Evolutionary conservation across 2,329 filamentous ascomycete genomes (phyloP), one percentile per base, ranked within the genome.

Genomic region (Paecilomyces sp.): DNA sequence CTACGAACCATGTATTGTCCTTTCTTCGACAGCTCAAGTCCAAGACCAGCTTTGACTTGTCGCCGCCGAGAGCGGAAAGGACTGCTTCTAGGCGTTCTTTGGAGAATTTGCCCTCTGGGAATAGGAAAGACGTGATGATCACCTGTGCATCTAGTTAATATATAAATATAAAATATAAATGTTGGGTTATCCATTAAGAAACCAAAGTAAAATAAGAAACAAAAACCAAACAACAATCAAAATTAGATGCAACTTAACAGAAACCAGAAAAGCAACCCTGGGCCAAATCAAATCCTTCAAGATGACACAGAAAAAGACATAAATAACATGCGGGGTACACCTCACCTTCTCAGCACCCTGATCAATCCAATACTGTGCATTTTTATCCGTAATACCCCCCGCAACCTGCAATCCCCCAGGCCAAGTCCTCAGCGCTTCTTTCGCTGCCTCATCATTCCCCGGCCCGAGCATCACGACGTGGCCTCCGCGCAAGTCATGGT

Each of bases 401-500:
- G 94, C 94, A 56, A 97, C 86, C 73, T 99, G 94, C 68, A 99
- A 77, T 0, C 87, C 87, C 1, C 82, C 82, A 0, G 88, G 88
- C 94, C 94, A 99, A 0, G 88, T 85, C 28, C 74, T 79, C 56
- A 97, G 77, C 0, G 94, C 89, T 73, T 92, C 88, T 64, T 80
- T 83, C 0, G 92, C 92, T 4, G 92, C 91, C 1, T 85, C 85
- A 1, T 90, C 85, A 73, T 97, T 97, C 0, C 89, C 91, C 0
- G 91, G 88, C 0, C 94, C 94, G 18, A 99, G 85, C 91, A 97
- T 96, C 68, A 99, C 96, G 60, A 97, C 91, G 79, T 99, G 94
- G 2, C 90, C 91, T 31, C 94, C 94, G 0, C 80, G 79, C 54
- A 97, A 82, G 53, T 75, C 79, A 75, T 91, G 83, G 61, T 92